Base-by-base conservation (phyloP, 768 basidiomycete species). In the Rhizopogon vinicolor region DNA sequence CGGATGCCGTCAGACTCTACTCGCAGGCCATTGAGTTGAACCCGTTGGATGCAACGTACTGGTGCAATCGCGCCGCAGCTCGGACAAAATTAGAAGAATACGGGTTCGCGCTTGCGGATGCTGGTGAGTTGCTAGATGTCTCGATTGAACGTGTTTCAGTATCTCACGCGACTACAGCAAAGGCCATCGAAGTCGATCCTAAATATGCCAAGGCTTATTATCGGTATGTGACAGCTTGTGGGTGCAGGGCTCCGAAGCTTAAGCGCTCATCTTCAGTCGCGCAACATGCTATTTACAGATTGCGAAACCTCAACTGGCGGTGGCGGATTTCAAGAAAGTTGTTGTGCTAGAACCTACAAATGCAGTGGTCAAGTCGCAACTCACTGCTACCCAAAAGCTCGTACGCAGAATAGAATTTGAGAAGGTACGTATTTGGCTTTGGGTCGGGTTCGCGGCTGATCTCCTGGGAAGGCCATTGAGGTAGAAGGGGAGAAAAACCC, bases 1-100 rank as follows among this genome's bases (percentile, higher is more conserved):
- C 79, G 19, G 68, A 72, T 14, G 93, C 95, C 10, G 86, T 89
- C 9, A 78, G 80, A 41, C 72, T 97, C 39, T 99, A 98, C 69
- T 81, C 87, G 2, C 73, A 85, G 39, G 92, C 96, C 2, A 89
- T 98, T 61, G 85, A 88, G 60, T 81, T 86, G 66, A 94, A 99
- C 67, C 94, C 93, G 0, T 75, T 77, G 53, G 96, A 98, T 63
- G 75, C 93, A 51, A 94, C 93, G 13, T 71, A 96, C 51, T 98
- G 91, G 89, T 94, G 89, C 67, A 98, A 98, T 72, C 82, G 96
- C 39, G 93, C 97, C 2, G 91, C 93, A 71, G 82, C 91, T 13
- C 83, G 96, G 50, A 92, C 95, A 72, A 97, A 91, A 74, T 72
- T 98, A 53, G 90, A 99, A 69, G 87, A 99, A 73, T 88, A 89